These are phyloP conservation scores for Paraphoma sp. DNA, from an alignment of 2,329 filamentous ascomycete species.

Conservation along the genomic window DNA sequence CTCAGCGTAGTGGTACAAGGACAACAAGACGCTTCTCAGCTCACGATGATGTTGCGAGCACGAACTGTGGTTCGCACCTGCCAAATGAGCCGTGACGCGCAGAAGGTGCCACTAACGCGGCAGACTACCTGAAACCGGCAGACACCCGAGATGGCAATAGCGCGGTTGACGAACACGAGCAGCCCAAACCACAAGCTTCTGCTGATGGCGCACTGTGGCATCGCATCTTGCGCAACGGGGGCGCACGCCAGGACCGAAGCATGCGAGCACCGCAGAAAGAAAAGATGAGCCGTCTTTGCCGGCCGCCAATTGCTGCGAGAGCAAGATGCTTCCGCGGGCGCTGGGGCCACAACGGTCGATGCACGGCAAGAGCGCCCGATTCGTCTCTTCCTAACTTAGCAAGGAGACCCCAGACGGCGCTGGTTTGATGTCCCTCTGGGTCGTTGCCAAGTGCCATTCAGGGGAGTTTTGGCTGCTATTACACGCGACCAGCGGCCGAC, in stretches of 20 bases:
- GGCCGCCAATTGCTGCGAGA: conserved; percentile 10
- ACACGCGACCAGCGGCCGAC: conserved; percentile 10
- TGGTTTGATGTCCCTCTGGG: conserved; percentile 21
- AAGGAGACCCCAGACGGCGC: conserved; percentile 26
- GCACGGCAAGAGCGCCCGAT: conserved; percentile 30
- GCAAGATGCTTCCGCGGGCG: background rate
- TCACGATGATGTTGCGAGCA: conserved; percentile 12
- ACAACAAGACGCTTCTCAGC: conserved; percentile 15
- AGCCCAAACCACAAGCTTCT: conserved; percentile 6
- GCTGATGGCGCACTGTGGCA: background rate
- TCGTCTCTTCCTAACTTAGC: conserved; percentile 18
- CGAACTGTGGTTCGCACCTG: conserved; percentile 34
- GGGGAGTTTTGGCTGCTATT: conserved; percentile 23
- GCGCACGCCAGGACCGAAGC: background rate
- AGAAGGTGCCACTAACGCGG: conserved; percentile 24
- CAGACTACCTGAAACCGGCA: conserved; percentile 21
- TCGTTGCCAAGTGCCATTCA: conserved; percentile 28
- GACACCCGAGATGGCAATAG: conserved; percentile 18
- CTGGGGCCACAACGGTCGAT: conserved; percentile 24
- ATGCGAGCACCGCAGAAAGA: background rate
- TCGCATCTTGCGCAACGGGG: background rate
- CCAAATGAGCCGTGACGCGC: conserved; percentile 23
- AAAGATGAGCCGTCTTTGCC: background rate
- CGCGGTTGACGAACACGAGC: conserved; percentile 24
- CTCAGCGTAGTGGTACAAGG: conserved; percentile 7